phyloP scores from a whole-genome alignment of 805 yeast genomes.

The Kurtzmaniella fragi region DNA sequence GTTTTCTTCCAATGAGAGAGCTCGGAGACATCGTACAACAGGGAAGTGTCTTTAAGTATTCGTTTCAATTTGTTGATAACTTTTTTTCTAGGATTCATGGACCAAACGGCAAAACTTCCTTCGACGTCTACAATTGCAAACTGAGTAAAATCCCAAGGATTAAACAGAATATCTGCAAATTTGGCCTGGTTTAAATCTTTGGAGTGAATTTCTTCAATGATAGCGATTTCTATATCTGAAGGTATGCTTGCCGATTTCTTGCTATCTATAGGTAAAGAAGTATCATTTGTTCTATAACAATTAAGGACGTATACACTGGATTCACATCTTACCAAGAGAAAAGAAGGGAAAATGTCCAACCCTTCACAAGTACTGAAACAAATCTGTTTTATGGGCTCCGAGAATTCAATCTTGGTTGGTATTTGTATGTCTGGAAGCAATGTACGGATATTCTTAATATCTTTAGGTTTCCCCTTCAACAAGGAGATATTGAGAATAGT shows the following conservation, averaged over 20 bases:
- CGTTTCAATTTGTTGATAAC: conserved; percentile 1
- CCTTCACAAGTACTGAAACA: conserved; percentile 20
- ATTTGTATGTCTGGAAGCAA: conserved; percentile 5
- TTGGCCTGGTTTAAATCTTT: conserved; percentile 22
- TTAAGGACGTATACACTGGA: conserved; percentile 26
- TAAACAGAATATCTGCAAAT: conserved; percentile 42
- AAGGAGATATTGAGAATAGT: conserved; percentile 20
- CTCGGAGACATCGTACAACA: conserved; percentile 41
- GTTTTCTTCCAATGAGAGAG: conserved; percentile 53
- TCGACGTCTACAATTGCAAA: conserved; percentile 45
- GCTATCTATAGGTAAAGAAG: too few relatives aligned
- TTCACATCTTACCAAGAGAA: conserved; percentile 35
- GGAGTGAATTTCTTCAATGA: conserved; percentile 15
- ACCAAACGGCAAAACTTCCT: conserved; percentile 49
- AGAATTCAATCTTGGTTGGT: conserved; percentile 17
- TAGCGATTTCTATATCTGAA: conserved; percentile 3
- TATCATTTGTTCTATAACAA: conserved; percentile 10
- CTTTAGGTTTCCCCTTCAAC: conserved; percentile 6
- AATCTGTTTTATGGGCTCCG: conserved; percentile 38
- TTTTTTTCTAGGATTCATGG: conserved; percentile 7
- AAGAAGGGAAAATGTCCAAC: conserved; percentile 17
- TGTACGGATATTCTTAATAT: neutral
- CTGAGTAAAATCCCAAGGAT: conserved; percentile 34
- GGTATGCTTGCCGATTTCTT: conserved; percentile 2
- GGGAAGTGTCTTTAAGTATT: conserved; percentile 6